Evolutionary conservation across 768 basidiomycete genomes (phyloP), one percentile per base, ranked within the genome.

Genomic region (Lepiota venenata): DNA sequence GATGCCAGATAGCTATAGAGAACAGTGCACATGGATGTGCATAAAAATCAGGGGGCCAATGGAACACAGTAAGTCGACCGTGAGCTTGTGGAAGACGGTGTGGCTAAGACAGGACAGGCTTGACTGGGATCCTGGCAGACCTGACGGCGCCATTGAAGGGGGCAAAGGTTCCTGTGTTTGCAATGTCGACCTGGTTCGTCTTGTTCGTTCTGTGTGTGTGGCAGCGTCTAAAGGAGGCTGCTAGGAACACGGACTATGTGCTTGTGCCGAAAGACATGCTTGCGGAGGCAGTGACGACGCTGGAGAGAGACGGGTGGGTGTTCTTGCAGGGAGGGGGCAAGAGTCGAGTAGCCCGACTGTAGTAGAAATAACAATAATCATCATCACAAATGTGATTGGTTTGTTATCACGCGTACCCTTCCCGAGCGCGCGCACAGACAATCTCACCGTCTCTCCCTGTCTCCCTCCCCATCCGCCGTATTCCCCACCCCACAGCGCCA

Each of bases 181-280:
- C 76, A 15, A 51, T 84, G 35, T 85, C 84, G 5, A 87, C 85
- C 21, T 88, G 81, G 83, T 84, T 57, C 56, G 72, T 21, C 21
- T 27, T 8, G 35, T 8, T 18, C 9, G 12, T 1, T 15, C 7
- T 8, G 41, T 36, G 14, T 14, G 6, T 36, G 14, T 12, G 4
- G 47, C 27, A 42, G 38, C 4, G 8, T 32, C 32, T 32, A 45
- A 18, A 45, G 35, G 22, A 41, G 35, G 27, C 20, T 15, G 25
- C 18, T 56, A 86, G 83, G 83, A 83, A 85, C 64, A 87, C 85
- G 4, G 85, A 87, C 62, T 84, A 82, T 62, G 68, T 87, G 10
- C 66, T 87, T 21, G 76, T 87, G 18, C 78, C 80, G 14, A 69
- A 66, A 49, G 74, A 70, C 29, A 72, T 72, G 62, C 60, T 74